A percentile compares a stretch with the other conserved stretches of the same genome.
phyloP scores from a whole-genome alignment of 2,329 filamentous ascomycete species.

The Exophiala alcalophila region DNA sequence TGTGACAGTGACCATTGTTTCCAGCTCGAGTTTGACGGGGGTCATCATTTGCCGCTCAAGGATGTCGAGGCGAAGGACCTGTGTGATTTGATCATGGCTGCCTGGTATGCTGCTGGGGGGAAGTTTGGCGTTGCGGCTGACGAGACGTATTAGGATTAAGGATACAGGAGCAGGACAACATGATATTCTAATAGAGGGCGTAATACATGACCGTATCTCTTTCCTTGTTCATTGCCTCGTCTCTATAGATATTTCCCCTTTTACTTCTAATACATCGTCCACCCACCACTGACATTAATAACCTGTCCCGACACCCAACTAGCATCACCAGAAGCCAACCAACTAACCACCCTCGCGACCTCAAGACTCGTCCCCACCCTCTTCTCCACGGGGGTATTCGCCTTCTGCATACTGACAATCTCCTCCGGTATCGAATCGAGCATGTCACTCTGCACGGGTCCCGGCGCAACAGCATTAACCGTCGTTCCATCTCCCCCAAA shows the following conservation, averaged over 20 bases:
- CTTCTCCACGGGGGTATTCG: conserved; percentile 51
- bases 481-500: conserved; percentile 57
- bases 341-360: conserved; percentile 56
- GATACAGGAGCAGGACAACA: no score
- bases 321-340: conserved; percentile 51
- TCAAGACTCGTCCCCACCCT: conserved; percentile 54
- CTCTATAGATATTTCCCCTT: no score
- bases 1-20: conserved; percentile 30
- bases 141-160: conserved; percentile 22
- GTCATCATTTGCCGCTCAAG: conserved; percentile 31
- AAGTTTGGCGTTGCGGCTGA: conserved; percentile 18
- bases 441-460: conserved; percentile 59
- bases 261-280: conserved; percentile 33
- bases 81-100: conserved; percentile 31
- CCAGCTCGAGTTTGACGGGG: conserved; percentile 30
- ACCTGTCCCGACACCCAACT: conserved; percentile 56
- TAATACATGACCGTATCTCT: no score
- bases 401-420: conserved; percentile 50
- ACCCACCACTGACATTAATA: conserved; percentile 55
- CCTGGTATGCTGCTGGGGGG: conserved; percentile 29
- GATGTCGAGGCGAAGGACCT: conserved; percentile 31
- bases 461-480: conserved; percentile 60
- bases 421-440: conserved; percentile 52
- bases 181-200: no score
- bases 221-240: no score